Evolutionary conservation across 2,329 filamentous ascomycete species (phyloP).

Genomic region (Ophiocordyceps polyrhachis-furcata): DNA sequence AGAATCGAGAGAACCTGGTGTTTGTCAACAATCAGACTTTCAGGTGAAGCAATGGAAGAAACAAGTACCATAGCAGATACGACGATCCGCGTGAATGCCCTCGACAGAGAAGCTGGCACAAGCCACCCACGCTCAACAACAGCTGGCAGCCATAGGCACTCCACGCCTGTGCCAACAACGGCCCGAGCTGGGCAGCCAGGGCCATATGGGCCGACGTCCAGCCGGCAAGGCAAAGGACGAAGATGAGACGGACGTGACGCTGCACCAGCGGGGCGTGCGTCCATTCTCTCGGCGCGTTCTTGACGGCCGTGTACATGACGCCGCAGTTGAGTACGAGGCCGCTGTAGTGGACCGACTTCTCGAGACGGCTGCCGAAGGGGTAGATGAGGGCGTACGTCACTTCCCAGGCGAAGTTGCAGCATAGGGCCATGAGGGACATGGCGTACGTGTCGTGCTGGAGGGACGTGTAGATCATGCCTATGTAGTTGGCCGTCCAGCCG

Average conservation of each 20-base stretch:
- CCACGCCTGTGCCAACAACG: background rate
- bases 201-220: constrained; percentile 1
- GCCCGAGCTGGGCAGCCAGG: background rate
- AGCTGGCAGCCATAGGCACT: constrained; percentile 1
- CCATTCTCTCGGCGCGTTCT: constrained; percentile 1
- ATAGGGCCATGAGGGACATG: constrained; percentile 1
- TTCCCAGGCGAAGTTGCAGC: constrained; percentile 2
- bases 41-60: no score
- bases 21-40: no score
- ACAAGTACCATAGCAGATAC: constrained; percentile 1
- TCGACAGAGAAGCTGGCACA: constrained; percentile 1
- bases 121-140: background rate
- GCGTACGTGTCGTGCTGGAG: background rate
- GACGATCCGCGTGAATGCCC: background rate
- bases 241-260: background rate
- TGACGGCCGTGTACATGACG: constrained; percentile 1
- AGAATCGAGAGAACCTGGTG: constrained; percentile 1
- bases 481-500: constrained; percentile 1
- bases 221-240: background rate
- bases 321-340: constrained; percentile 1
- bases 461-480: constrained; percentile 1
- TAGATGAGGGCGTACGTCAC: constrained; percentile 1
- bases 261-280: constrained; percentile 1
- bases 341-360: background rate
- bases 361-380: background rate